Evolutionary conservation across 306 rosid species (phyloP), one percentile per base, ranked within the genome.

Genomic region (Lathyrus oleraceus): DNA sequence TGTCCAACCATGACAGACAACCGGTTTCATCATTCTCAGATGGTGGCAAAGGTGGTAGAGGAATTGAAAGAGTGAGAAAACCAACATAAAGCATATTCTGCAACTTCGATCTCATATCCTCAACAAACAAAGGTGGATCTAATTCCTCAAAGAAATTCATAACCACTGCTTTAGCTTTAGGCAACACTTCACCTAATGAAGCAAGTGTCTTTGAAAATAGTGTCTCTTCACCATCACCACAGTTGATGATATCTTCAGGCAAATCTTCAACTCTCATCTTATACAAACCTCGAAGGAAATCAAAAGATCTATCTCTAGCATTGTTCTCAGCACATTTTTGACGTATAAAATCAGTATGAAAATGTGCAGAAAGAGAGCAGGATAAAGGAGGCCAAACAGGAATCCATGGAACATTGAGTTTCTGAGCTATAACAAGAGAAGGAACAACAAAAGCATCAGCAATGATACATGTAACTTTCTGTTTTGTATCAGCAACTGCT

Each of bases 341-440:
- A 44, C 76, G 82, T 14, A 87, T 77, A 4, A 69, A 12, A 4
- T 74, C 54, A 1, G 79, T 79, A 36, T 85, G 5, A 7, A 85
- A 44, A 61, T 70, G 83, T 12, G 81, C 79, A 9, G 79, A 71
- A 36, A 85, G 74, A 9, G 81, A 32, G 14, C 23, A 45, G 0
- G 90, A 66, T 6, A 65, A 10, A 0, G 81, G 49, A 3, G 28
- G 0, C 93, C 87, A 87, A 57, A 79, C n/a, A 0, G 81, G 52
- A 35, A 88, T 16, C 88, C 90, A 88, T 1, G 88, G 88, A 28
- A 85, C 85, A 8, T 56, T 11, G 0, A 81, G 56, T 8, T 45
- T 6, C 4, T 81, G 79, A 23, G 87, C 83, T 6, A 81, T 13
- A 5, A 10, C 0, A 1, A 67, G 17, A 13, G 79, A 58, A 54